Percentiles rank a stretch among this genome's conserved stretches.
Evolutionary conservation across 306 rosid species (phyloP).

Genomic region (Acacia crassicarpa): DNA sequence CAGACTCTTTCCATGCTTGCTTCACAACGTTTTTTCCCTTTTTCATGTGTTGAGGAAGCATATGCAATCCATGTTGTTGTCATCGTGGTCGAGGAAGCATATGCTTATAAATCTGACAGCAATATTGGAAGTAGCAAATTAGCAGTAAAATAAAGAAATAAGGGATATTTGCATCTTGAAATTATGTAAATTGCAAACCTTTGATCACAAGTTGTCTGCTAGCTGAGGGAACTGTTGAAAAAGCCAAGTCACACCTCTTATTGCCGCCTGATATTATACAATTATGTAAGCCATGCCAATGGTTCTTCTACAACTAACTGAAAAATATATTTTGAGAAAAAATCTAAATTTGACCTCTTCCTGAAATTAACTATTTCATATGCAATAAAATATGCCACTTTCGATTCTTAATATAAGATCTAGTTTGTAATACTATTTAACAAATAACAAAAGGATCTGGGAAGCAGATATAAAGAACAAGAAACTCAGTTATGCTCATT

Average conservation of each 20-base stretch:
- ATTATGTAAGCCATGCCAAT: constrained; percentile 2
- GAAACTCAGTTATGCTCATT: not conserved
- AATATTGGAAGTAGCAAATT: not conserved
- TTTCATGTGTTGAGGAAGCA: not conserved
- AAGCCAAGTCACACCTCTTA: constrained; percentile 82
- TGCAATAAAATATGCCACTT: not conserved
- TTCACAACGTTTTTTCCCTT: not conserved
- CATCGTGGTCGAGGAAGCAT: not conserved
- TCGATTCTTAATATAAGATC: too few relatives aligned
- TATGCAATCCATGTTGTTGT: not conserved
- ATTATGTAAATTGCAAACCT: constrained; percentile 3
- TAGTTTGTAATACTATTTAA: not conserved
- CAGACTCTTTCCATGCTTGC: not conserved
- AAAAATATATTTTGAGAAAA: not conserved
- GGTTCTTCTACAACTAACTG: not conserved
- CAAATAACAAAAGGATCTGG: not conserved
- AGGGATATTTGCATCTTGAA: not conserved
- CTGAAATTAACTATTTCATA: not conserved
- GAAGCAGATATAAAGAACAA: constrained; percentile 6
- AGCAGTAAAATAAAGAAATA: not conserved
- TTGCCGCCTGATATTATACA: constrained; percentile 50
- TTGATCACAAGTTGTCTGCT: constrained; percentile 45
- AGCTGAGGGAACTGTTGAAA: constrained; percentile 76
- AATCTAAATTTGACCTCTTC: not conserved
- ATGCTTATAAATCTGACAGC: not conserved